Conservation (phyloP, 228 moss, liverwort and hornwort genomes). For the Sphagnum magellanicum region DNA sequence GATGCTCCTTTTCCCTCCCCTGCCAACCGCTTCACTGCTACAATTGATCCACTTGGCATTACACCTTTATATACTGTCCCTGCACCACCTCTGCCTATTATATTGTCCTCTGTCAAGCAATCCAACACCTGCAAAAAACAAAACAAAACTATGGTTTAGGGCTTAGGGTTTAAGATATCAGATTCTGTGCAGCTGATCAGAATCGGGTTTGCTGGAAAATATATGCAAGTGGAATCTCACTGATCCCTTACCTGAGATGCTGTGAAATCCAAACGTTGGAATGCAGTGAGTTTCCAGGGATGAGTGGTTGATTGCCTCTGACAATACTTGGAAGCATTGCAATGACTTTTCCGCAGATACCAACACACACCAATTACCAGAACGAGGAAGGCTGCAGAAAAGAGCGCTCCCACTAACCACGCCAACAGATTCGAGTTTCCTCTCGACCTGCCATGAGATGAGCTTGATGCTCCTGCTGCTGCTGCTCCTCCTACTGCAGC, state of each 20-base stretch:
- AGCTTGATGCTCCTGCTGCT: neutral
- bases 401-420: conserved; percentile 32
- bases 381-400: conserved; percentile 18
- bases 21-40: conserved; percentile 35
- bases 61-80: conserved; percentile 40
- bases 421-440: conserved; percentile 13
- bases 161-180: conserved; percentile 1
- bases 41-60: conserved; percentile 35
- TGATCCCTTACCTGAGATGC: conserved; percentile 4
- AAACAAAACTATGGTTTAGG: conserved; percentile 34
- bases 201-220: neutral
- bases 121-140: conserved; percentile 22
- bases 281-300: conserved; percentile 41
- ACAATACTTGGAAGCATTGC: conserved; percentile 13
- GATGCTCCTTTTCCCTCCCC: conserved; percentile 22
- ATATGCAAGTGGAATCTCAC: too few species aligned
- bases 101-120: conserved; percentile 35
- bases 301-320: conserved; percentile 18
- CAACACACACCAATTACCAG: conserved; percentile 20
- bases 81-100: conserved; percentile 38
- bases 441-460: neutral
- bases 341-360: conserved; percentile 15
- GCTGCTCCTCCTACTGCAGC: neutral
- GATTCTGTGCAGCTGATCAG: neutral
- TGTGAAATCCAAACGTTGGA: conserved; percentile 36